Base-by-base conservation (phyloP, 495 filamentous ascomycete genomes). In the Penicillium pulvis region DNA sequence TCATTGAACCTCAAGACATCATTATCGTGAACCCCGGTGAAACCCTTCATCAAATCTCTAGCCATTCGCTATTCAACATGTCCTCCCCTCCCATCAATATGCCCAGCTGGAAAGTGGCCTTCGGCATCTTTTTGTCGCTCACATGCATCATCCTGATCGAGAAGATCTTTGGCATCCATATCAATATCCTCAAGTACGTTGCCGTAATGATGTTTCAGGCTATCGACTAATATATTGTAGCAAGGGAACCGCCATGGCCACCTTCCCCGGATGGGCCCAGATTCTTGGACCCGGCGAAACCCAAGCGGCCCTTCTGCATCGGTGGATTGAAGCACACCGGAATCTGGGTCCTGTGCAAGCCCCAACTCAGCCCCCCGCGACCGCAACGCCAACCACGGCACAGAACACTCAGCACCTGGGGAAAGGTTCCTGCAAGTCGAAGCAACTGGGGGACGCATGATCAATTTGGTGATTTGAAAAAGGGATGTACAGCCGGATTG, bases 61-160 rank as follows among this genome's bases (percentile, higher is more conserved):
- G 10, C 3, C 49, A 17, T 14, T 7, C 16, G 19, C 17, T 6
- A 31, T 19, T 17, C 16, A 55, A 12, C 16, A 55, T 55, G 53
- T 55, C 53, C 19, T 43, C 39, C 35, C 53, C 53, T 20, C 53
- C 53, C 14, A 33, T 46, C 53, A 45, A 28, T 24, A 19, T 55
- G 8, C 16, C 42, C 8, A 36, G 36, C 41, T 55, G 53, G 53
- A 14, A 55, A n/a, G 26, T 46, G 5, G 19, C 31, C 24, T 11
- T 31, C 23, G 53, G 39, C 24, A 45, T 55, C 26, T 36, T 47
- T 28, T 8, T 55, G 28, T 55, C 53, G 17, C 6, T 55, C 41
- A 55, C 53, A 23, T 43, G 30, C 42, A 33, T 55, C 41, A 30
- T 55, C 9, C 8, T 55, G 7, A 55, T 55, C 28, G 53, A 55